phyloP scores from a whole-genome alignment of 2,329 filamentous ascomycete genomes.

The Coniosporium tulheliwenetii region DNA sequence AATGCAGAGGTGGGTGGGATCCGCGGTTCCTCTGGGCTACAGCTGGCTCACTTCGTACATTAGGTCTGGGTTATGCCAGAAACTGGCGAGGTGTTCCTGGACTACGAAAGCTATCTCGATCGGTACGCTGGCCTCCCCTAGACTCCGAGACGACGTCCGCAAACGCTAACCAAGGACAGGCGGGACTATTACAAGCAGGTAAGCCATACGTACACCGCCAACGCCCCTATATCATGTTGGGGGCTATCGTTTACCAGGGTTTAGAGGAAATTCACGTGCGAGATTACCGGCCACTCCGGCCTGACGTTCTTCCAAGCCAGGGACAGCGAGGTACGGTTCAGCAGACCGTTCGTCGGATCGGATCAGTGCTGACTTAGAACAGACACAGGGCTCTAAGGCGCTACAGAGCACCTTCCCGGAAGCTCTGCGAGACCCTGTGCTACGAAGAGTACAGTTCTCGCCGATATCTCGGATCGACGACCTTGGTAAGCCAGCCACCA shows the following conservation, averaged over 20 bases:
- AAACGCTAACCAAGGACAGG: conserved; percentile 25
- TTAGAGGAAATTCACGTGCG: conserved; percentile 80
- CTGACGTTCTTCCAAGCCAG: conserved; percentile 87
- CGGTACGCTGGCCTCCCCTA: conserved; percentile 40
- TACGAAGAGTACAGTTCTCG: conserved; percentile 84
- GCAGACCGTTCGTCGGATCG: neutral
- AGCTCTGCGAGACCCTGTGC: conserved; percentile 73
- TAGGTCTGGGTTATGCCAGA: conserved; percentile 85
- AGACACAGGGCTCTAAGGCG: conserved; percentile 57
- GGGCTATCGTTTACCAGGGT: conserved; percentile 2
- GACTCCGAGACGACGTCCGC: too few species aligned
- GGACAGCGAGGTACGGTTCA: conserved; percentile 61
- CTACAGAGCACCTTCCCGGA: conserved; percentile 89
- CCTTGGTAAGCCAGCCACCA: conserved; percentile 31
- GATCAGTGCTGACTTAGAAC: conserved; percentile 8
- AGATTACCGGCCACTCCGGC: conserved; percentile 85
- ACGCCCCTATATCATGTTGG: neutral
- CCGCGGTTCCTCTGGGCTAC: too few species aligned
- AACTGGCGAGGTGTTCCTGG: conserved; percentile 78
- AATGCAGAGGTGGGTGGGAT: conserved; percentile 54
- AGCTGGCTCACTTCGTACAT: neutral
- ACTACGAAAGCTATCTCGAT: conserved; percentile 75
- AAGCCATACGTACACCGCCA: conserved; percentile 13
- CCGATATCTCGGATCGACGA: conserved; percentile 81
- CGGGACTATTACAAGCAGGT: conserved; percentile 92